These are phyloP conservation scores for Orychophragmus violaceus DNA, from an alignment of 345 rosid genomes.

Conservation along the genomic window DNA sequence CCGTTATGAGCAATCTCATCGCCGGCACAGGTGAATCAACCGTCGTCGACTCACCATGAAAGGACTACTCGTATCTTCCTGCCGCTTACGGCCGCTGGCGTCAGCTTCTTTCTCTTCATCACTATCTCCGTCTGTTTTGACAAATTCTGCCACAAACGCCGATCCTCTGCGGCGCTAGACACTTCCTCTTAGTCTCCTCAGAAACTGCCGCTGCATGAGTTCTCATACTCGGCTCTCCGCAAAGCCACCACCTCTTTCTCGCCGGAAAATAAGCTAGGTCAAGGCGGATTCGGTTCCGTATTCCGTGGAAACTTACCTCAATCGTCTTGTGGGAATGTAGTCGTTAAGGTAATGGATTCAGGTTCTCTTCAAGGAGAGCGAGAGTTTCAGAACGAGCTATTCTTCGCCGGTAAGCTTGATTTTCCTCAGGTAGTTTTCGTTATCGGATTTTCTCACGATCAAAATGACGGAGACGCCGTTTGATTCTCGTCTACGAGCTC, in stretches of 20 bases:
- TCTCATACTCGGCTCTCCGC: conserved; percentile 52
- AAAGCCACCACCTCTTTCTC: conserved; percentile 57
- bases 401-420: conserved; percentile 62
- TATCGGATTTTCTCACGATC: conserved; percentile 66
- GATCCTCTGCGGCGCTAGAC: conserved; percentile 7
- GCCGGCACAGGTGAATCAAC: conserved; percentile 7
- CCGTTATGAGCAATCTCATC: conserved; percentile 42
- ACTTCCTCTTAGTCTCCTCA: conserved; percentile 32
- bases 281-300: conserved; percentile 88
- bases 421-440: conserved; percentile 58
- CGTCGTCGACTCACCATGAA: background rate
- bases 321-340: conserved; percentile 31
- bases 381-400: conserved; percentile 89
- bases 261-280: conserved; percentile 50
- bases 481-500: conserved; percentile 74
- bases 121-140: conserved; percentile 48
- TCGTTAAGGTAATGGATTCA: conserved; percentile 88
- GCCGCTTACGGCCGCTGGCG: conserved; percentile 31
- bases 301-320: conserved; percentile 50
- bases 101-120: conserved; percentile 46
- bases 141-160: conserved; percentile 44
- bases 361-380: conserved; percentile 93
- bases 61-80: conserved; percentile 19
- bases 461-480: conserved; percentile 42
- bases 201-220: conserved; percentile 44